Base-by-base conservation (phyloP, 1,139 yeast species). In the Casaregolazyma suthepensis region DNA sequence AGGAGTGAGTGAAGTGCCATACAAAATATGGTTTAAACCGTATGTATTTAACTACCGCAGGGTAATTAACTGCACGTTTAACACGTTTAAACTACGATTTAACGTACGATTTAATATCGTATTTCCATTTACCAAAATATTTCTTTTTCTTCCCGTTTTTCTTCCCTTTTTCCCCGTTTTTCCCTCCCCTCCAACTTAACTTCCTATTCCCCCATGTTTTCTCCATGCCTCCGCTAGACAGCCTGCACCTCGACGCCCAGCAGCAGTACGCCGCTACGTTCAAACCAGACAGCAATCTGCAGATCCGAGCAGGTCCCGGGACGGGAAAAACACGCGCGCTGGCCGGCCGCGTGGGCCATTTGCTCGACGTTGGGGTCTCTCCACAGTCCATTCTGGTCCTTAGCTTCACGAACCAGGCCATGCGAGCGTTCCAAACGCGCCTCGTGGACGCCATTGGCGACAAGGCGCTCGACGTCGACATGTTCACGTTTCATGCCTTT, bases 241-340 rank as follows among this genome's bases (percentile, higher is more conserved):
- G 49, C 29, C 44, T 48, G 2, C 54, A 52, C 20, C 74, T 88
- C 55, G 88, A 89, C 62, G 66, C 63, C 1, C 75, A 75, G 45
- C 96, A 89, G 65, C 63, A 61, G n/a, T 59, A 67, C 51, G 95
- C 95, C 0, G 91, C 84, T 1, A 73, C 77, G 1, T 74, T 82
- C 3, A 78, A 83, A 0, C 63, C 71, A 1, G 63, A 71, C 26
- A 79, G 81, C 0, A 76, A 79, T 35, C 71, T 89, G 40, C 96
- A 88, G 66, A 81, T 90, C 26, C 76, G 89, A 35, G 97, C 97
- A 0, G 97, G 97, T 0, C 97, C 97, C 0, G 97, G 98, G 1
- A 86, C 83, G 1, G 79, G 78, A 3, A 87, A 90, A 67, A 90
- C 97, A 2, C 85, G 83, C 62, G 90, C 91, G 2, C 71, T 91